A percentile compares a stretch with the other conserved stretches of the same genome.
Conservation (phyloP, 2,329 filamentous ascomycete genomes). For the Beauveria pseudobassiana region DNA sequence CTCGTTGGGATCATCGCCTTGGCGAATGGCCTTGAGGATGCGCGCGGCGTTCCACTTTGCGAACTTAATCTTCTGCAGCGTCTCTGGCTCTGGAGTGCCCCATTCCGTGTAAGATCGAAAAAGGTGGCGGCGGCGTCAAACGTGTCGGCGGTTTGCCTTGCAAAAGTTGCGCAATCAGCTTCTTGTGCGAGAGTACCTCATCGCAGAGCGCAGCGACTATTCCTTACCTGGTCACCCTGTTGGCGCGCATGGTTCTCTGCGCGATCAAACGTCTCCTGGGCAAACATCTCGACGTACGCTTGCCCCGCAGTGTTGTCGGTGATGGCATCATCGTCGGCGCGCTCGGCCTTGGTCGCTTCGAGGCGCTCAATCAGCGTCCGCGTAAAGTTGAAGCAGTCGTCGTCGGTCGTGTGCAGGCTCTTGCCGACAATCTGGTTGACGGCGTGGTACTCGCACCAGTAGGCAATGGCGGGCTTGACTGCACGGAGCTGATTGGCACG, state of each 20-base stretch:
- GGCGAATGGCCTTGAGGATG: conserved; percentile 84
- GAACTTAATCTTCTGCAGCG: conserved; percentile 83
- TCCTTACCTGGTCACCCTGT: conserved; percentile 69
- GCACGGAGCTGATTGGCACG: conserved; percentile 78
- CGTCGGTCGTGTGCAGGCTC: conserved; percentile 68
- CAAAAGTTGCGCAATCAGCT: neutral
- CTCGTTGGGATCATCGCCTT: conserved; percentile 85
- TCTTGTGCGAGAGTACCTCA: neutral
- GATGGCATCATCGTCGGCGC: conserved; percentile 74
- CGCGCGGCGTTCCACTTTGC: conserved; percentile 92
- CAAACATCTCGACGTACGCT: conserved; percentile 92
- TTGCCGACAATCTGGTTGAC: conserved; percentile 84
- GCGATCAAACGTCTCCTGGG: conserved; percentile 75
- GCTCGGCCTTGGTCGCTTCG: conserved; percentile 54
- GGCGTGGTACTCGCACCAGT: conserved; percentile 94
- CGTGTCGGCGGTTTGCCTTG: conserved; percentile 83
- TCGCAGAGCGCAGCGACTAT: neutral
- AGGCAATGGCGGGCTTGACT: conserved; percentile 80
- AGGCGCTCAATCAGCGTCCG: conserved; percentile 83
- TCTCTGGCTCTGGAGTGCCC: conserved; percentile 67
- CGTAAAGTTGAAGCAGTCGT: conserved; percentile 75
- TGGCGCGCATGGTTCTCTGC: conserved; percentile 76
- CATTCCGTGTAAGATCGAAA: conserved; percentile 84
- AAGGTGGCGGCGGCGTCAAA: conserved; percentile 91
- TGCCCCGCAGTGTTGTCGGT: conserved; percentile 79